Conservation (phyloP, 2,329 filamentous ascomycete species). For the Chalaropsis ovoidea region DNA sequence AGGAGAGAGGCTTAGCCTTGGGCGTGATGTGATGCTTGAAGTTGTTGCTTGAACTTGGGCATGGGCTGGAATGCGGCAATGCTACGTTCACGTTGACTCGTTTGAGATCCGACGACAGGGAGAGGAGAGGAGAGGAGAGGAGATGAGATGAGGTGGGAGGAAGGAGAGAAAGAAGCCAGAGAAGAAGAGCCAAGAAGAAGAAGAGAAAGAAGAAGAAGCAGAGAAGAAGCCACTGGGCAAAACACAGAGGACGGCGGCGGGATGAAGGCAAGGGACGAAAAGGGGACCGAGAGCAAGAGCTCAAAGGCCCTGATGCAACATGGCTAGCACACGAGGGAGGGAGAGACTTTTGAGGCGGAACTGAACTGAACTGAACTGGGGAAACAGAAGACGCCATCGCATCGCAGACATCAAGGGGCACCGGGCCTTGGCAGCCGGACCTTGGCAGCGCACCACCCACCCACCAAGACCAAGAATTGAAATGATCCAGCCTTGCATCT, state of each 20-base stretch:
- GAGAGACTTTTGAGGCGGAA: neutral
- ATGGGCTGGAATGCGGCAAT: neutral
- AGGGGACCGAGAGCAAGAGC: neutral
- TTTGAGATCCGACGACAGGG: neutral
- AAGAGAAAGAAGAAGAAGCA: neutral
- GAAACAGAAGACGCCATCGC: neutral
- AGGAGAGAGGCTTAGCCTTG: neutral
- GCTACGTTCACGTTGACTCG: conserved; percentile 3
- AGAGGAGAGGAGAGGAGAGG: neutral
- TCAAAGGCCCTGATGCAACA: conserved; percentile 4
- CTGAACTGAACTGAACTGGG: neutral
- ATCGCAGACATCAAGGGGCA: neutral
- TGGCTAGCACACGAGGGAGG: conserved; percentile 1
- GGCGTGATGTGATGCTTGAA: neutral
- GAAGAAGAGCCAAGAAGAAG: neutral
- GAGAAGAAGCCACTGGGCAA: neutral
- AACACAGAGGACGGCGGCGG: neutral
- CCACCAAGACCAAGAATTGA: neutral
- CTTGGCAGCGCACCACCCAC: no score
- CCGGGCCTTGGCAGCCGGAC: no score
- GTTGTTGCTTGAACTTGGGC: neutral
- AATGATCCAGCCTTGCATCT: neutral
- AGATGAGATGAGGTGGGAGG: no score
- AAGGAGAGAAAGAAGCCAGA: neutral
- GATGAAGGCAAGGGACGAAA: neutral